Evolutionary conservation across 208 protist species (phyloP), one percentile per base, ranked within the genome.

Genomic region (Leptomonas seymouri): DNA sequence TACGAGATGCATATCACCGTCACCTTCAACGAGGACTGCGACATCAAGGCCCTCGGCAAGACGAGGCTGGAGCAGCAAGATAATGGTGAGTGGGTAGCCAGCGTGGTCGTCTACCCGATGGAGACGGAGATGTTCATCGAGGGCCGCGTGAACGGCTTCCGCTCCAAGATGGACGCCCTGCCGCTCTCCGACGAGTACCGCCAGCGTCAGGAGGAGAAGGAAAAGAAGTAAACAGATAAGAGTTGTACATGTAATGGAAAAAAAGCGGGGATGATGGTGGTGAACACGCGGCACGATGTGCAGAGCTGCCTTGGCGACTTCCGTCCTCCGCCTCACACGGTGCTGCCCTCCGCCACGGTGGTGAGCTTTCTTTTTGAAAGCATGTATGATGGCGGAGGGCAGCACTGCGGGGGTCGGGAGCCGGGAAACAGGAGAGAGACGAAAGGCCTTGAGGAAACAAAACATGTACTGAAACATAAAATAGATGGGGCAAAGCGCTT

Each of bases 121-220:
- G 78, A 91, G 76, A 97, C 89, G 39, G 84, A 89, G 71, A 73
- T 92, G 81, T 95, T 97, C 75, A 88, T 95, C 60, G 77, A 90
- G 57, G 92, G 92, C 28, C 65, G 62, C 28, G 86, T 94, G 60
- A 93, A 89, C 71, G 87, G 88, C 55, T 87, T 87, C 72, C 84
- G 85, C 75, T 71, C 74, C n/a, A 93, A 90, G 81, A 90, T 91
- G 80, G 82, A 88, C 60, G 88, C 86, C n/a, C 56, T 85, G 21
- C 85, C 85, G 27, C 71, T 91, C 23, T 80, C 77, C n/a, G 81
- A 87, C 15, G 81, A 89, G 72, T 82, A 86, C 55, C 81, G 67
- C 57, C 69, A 73, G 46, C 74, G 71, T 16, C 76, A 85, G 59
- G 51, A 71, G 44, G 61, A 79, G 34, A 76, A 77, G 61, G 62